These are phyloP conservation scores for Dovyalis caffra DNA, from an alignment of 345 rosid species.

Conservation along the genomic window DNA sequence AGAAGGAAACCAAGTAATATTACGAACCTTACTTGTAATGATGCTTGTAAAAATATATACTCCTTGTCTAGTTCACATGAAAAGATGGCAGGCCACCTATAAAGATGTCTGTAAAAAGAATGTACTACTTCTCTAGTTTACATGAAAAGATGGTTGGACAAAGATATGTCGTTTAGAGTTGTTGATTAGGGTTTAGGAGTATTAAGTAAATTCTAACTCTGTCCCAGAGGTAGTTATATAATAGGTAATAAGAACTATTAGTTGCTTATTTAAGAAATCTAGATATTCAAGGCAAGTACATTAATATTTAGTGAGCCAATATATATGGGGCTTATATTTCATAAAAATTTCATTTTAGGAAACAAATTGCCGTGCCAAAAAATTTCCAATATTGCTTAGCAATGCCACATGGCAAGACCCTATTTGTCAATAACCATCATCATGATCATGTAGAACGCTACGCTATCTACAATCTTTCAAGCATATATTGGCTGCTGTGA, in stretches of 20 bases:
- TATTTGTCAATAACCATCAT: neutral
- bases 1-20: constrained; percentile 2
- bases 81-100: too few species aligned
- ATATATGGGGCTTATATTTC: neutral
- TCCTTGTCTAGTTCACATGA: too few species aligned
- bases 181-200: constrained; percentile 50
- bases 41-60: too few species aligned
- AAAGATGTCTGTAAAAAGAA: too few species aligned
- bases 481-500: too few species aligned
- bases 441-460: too few species aligned
- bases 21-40: constrained; percentile 25
- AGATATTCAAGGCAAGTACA: neutral
- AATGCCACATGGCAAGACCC: neutral
- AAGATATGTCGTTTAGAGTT: constrained; percentile 21
- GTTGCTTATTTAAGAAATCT: neutral
- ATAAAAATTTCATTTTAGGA: neutral
- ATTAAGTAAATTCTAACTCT: neutral
- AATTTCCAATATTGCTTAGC: neutral
- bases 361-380: neutral
- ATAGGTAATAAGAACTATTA: constrained; percentile 20
- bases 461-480: too few species aligned
- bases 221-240: neutral
- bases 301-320: neutral
- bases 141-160: too few species aligned
- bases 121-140: too few species aligned